Conservation (phyloP, 2,329 filamentous ascomycete species). For the Canariomyces notabilis region DNA sequence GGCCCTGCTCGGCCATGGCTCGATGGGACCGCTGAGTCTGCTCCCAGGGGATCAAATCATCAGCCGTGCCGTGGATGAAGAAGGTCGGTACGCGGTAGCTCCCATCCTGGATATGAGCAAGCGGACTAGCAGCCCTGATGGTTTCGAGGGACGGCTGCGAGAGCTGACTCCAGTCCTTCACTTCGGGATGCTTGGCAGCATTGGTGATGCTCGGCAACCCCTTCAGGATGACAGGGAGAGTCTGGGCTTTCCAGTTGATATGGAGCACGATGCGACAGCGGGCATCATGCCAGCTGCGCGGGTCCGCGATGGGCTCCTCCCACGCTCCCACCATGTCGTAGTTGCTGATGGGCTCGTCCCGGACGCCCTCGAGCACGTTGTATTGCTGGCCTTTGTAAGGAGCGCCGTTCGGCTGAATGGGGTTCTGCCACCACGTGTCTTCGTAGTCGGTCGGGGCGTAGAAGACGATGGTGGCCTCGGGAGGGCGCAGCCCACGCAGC, state of each 20-base stretch:
- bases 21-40: no score
- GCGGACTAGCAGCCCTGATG: constrained; percentile 26
- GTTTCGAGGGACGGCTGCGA: constrained; percentile 12
- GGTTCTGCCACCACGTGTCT: constrained; percentile 15
- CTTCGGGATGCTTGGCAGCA: neutral
- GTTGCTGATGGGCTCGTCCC: neutral
- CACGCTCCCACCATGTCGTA: neutral
- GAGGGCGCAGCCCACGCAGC: constrained; percentile 30
- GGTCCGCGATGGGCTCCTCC: constrained; percentile 13
- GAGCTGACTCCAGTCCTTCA: neutral
- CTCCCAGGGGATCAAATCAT: constrained; percentile 33
- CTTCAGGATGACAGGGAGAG: constrained; percentile 25
- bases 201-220: constrained; percentile 19
- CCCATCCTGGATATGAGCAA: constrained; percentile 29
- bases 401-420: neutral
- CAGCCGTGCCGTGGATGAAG: constrained; percentile 28
- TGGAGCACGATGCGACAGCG: constrained; percentile 29
- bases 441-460: constrained; percentile 31
- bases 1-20: no score
- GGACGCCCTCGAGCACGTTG: neutral
- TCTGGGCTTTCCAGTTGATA: constrained; percentile 29
- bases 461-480: constrained; percentile 40
- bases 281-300: no score
- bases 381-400: neutral
- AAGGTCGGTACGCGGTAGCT: constrained; percentile 32